These are phyloP conservation scores for Eudorina sp. DNA, from an alignment of 139 green algal species.

Conservation along the genomic window DNA sequence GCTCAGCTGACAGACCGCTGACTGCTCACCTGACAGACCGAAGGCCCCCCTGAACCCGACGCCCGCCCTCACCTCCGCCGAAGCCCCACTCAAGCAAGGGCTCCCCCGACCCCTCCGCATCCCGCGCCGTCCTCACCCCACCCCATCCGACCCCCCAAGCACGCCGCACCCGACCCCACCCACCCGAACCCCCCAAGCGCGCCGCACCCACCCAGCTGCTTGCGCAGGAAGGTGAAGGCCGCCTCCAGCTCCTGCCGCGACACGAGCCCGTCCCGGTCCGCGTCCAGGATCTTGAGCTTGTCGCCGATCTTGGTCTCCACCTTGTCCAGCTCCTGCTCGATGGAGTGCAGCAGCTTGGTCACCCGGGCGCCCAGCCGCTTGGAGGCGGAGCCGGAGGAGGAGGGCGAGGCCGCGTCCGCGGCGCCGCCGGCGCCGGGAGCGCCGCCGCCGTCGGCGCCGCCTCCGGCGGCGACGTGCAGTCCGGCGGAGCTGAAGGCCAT, in stretches of 20 bases:
- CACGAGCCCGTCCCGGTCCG: constrained; percentile 83
- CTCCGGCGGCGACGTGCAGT: constrained; percentile 21
- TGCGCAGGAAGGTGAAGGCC: constrained; percentile 77
- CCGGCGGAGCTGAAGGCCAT: constrained; percentile 51
- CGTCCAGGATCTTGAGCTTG: constrained; percentile 81
- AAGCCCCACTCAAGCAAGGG: too few species aligned
- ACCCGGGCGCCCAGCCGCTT: constrained; percentile 78
- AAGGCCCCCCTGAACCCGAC: too few species aligned
- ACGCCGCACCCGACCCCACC: too few species aligned
- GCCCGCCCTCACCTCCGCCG: too few species aligned
- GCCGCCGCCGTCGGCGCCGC: not conserved
- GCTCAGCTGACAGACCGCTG: too few species aligned
- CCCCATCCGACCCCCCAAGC: not conserved
- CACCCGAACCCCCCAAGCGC: too few species aligned
- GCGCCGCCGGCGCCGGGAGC: not conserved
- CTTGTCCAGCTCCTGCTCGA: constrained; percentile 88
- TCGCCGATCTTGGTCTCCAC: constrained; percentile 76
- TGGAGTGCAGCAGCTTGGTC: constrained; percentile 76
- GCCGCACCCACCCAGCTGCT: constrained; percentile 65
- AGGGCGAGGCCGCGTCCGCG: not conserved
- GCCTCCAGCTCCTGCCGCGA: constrained; percentile 72
- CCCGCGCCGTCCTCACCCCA: too few species aligned
- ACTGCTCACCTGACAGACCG: too few species aligned
- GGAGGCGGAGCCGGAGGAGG: constrained; percentile 31
- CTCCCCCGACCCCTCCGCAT: not conserved